phyloP scores from a whole-genome alignment of 257 asterid genomes.

The Solanum paucissectum region DNA sequence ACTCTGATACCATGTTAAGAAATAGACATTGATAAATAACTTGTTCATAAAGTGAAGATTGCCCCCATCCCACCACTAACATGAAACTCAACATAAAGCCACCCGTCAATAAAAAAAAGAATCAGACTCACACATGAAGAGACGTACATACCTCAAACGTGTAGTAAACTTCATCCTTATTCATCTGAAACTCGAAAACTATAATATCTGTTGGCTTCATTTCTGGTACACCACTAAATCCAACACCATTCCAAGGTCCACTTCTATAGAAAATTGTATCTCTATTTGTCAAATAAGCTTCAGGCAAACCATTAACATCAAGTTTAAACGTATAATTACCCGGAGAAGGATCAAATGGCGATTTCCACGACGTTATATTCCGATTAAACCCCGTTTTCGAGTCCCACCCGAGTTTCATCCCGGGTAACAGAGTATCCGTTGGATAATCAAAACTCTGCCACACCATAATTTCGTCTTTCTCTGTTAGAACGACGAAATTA shows the following conservation, averaged over 20 bases:
- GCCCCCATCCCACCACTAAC: background rate
- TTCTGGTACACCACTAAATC: constrained; percentile 62
- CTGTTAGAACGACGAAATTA: constrained; percentile 26
- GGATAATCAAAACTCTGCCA: constrained; percentile 78
- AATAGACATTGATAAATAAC: no score
- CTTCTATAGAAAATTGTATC: constrained; percentile 24
- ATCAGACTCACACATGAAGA: background rate
- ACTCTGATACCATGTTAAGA: background rate
- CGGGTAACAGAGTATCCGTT: constrained; percentile 55
- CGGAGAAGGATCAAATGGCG: constrained; percentile 43
- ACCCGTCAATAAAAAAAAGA: background rate
- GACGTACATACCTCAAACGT: background rate
- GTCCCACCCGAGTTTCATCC: constrained; percentile 80
- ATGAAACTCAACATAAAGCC: background rate
- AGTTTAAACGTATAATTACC: constrained; percentile 51
- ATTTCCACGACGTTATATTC: constrained; percentile 52
- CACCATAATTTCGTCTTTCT: constrained; percentile 8
- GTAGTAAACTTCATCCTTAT: constrained; percentile 19
- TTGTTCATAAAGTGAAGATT: background rate
- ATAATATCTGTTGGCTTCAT: constrained; percentile 26
- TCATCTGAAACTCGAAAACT: constrained; percentile 20
- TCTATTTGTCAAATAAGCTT: constrained; percentile 14
- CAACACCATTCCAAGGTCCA: constrained; percentile 77
- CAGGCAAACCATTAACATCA: constrained; percentile 49
- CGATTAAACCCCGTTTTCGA: constrained; percentile 39